phyloP scores from a whole-genome alignment of 257 asterid species.

The Solanum neorickii region DNA sequence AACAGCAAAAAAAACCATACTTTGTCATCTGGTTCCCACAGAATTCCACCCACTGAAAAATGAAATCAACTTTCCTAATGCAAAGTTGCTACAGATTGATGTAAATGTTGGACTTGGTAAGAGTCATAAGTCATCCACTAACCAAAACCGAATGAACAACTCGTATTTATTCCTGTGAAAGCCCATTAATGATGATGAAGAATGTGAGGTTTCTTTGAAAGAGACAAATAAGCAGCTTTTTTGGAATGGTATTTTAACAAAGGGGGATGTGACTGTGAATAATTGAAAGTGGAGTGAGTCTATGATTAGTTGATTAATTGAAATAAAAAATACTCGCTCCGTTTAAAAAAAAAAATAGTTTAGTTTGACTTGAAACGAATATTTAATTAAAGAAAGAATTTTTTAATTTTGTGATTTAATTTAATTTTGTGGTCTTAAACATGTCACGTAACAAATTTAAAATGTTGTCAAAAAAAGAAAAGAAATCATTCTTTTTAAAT shows the following conservation, averaged over 20 bases:
- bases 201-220: neutral
- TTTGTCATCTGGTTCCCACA: neutral
- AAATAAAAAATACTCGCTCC: no score
- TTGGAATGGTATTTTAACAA: neutral
- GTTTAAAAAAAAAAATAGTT: no score
- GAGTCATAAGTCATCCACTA: neutral
- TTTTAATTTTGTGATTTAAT: no score
- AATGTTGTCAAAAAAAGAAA: no score
- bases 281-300: neutral
- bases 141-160: neutral
- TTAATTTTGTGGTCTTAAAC: no score
- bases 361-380: no score
- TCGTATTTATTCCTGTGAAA: neutral
- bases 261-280: neutral
- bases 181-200: neutral
- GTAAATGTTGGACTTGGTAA: neutral
- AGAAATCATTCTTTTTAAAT: no score
- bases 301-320: neutral
- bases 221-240: neutral
- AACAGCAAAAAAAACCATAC: neutral
- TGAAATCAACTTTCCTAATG: neutral
- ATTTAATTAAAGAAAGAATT: no score
- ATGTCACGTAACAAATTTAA: rapidly evolving
- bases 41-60: neutral
- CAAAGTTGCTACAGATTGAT: neutral